These are phyloP conservation scores for Adansonia digitata DNA, from an alignment of 345 rosid genomes.

Conservation along the genomic window DNA sequence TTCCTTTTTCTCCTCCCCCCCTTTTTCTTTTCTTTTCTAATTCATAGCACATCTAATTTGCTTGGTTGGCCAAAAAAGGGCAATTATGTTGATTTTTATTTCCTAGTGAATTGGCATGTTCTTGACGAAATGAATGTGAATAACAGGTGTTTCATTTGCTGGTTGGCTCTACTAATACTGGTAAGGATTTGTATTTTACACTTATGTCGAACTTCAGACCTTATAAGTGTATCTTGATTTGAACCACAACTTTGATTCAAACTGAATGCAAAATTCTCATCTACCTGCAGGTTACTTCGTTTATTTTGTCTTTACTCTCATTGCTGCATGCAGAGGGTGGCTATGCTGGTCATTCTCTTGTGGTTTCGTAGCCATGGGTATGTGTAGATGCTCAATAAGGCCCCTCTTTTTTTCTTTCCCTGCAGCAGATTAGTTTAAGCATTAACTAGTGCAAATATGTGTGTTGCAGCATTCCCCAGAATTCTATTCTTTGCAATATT, in stretches of 20 bases:
- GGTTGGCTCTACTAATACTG: conserved; percentile 52
- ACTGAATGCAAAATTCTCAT: conserved; percentile 5
- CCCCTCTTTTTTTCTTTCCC: not conserved
- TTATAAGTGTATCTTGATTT: not conserved
- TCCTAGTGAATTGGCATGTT: conserved; percentile 7
- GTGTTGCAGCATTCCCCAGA: conserved; percentile 51
- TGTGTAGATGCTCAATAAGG: conserved; percentile 8
- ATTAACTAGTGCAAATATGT: conserved; percentile 16
- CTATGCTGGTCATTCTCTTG: conserved; percentile 52
- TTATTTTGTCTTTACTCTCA: conserved; percentile 39
- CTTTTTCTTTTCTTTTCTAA: not conserved
- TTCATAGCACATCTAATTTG: not conserved
- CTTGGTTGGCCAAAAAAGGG: not conserved
- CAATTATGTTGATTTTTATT: not conserved
- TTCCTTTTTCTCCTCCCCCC: not conserved
- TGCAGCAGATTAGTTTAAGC: not conserved
- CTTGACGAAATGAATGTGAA: conserved; percentile 16
- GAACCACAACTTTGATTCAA: not conserved
- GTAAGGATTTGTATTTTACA: conserved; percentile 28
- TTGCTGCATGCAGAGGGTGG: conserved; percentile 53
- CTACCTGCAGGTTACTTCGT: conserved; percentile 44
- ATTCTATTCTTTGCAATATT: conserved; percentile 51
- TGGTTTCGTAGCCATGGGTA: conserved; percentile 67
- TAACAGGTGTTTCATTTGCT: conserved; percentile 61
- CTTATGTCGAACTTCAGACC: not conserved